Evolutionary conservation across 768 basidiomycete species (phyloP).

Genomic region (Pisolithus microcarpus): DNA sequence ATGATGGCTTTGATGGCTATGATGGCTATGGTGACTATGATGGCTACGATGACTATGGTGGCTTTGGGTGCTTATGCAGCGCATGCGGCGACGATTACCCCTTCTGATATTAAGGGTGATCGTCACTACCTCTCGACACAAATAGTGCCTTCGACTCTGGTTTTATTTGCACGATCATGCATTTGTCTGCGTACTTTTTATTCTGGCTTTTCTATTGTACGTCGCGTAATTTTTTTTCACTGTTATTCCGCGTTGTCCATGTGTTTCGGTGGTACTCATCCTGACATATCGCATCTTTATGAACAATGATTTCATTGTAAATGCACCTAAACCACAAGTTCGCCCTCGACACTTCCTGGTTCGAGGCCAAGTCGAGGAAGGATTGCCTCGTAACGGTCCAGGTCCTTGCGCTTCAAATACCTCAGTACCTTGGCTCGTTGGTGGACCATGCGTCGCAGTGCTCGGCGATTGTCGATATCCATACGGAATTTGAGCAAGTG

Average conservation of each 20-base stretch:
- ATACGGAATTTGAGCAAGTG: slow-evolving; percentile 63
- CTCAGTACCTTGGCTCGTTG: slow-evolving; percentile 75
- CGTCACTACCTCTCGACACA: too few relatives aligned
- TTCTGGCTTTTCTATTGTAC: too few relatives aligned
- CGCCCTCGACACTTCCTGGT: slow-evolving; percentile 78
- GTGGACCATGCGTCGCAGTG: slow-evolving; percentile 74
- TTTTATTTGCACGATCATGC: too few relatives aligned
- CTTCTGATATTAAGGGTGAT: too few relatives aligned
- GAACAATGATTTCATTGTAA: too few relatives aligned
- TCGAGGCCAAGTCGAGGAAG: slow-evolving; percentile 74
- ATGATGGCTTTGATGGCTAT: neutral
- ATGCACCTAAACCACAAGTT: slow-evolving; percentile 55
- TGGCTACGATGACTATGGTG: neutral
- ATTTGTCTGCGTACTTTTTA: too few relatives aligned
- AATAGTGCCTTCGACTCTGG: too few relatives aligned
- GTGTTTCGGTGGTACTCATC: too few relatives aligned
- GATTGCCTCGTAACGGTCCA: slow-evolving; percentile 65
- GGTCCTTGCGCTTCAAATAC: slow-evolving; percentile 62
- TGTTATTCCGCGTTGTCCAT: too few relatives aligned
- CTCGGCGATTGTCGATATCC: slow-evolving; percentile 71
- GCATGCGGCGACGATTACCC: neutral
- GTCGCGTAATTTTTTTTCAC: too few relatives aligned
- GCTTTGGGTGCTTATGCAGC: neutral
- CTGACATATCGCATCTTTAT: too few relatives aligned
- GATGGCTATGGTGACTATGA: neutral